Evolutionary conservation across 2,329 filamentous ascomycete genomes (phyloP).

Genomic region (Claviceps sp.): DNA sequence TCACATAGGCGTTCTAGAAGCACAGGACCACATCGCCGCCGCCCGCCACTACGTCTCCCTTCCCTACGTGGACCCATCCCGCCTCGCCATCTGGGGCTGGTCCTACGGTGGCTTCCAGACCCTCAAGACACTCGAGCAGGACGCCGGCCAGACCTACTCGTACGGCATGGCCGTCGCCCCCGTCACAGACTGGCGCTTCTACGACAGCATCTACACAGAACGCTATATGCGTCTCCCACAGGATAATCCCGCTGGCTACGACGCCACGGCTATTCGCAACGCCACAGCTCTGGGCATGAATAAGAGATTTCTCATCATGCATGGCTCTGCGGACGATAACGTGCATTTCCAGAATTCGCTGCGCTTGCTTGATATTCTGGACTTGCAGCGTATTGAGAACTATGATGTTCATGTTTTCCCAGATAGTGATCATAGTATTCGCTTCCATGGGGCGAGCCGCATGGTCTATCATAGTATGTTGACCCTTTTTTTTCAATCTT

Average conservation of each 20-base stretch:
- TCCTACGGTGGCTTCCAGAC: conserved; percentile 93
- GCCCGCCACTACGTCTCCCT: conserved; percentile 74
- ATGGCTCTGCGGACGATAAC: conserved; percentile 93
- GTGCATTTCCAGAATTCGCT: conserved; percentile 95
- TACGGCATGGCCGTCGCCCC: conserved; percentile 98
- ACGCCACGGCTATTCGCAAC: conserved; percentile 60
- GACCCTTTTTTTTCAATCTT: conserved; percentile 1
- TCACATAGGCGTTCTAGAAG: conserved; percentile 73
- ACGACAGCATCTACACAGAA: conserved; percentile 89
- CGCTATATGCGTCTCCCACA: conserved; percentile 95
- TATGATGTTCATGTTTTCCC: conserved; percentile 97
- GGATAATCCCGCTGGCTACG: conserved; percentile 66
- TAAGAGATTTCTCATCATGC: conserved; percentile 87
- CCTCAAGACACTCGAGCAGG: conserved; percentile 84
- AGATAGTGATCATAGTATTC: conserved; percentile 89
- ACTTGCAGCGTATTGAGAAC: conserved; percentile 71
- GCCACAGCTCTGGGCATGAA: conserved; percentile 58
- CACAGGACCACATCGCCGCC: conserved; percentile 80
- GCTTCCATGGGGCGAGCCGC: conserved; percentile 81
- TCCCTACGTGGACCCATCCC: conserved; percentile 66
- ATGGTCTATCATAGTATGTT: conserved; percentile 85
- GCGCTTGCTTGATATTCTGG: conserved; percentile 72
- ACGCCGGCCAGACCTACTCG: conserved; percentile 78
- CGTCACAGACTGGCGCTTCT: conserved; percentile 96
- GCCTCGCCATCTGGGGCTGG: conserved; percentile 96